phyloP scores from a whole-genome alignment of 169 alveolate genomes.

The Eimeria acervulina region DNA sequence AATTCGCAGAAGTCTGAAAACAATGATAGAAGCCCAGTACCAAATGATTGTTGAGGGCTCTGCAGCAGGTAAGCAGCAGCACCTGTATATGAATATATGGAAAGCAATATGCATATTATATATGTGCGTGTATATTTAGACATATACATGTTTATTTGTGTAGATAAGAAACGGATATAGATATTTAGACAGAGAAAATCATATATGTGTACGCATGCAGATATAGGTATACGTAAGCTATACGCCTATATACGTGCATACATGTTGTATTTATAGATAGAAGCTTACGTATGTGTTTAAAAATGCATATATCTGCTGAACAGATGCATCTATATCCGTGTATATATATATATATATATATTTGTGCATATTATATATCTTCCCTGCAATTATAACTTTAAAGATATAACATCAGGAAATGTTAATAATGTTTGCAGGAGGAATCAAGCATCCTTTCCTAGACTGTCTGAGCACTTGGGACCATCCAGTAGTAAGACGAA shows the following conservation, averaged over 20 bases:
- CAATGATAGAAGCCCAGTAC: slow-evolving; percentile 52
- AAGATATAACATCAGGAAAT: not conserved
- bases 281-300: too few relatives aligned
- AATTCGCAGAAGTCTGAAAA: slow-evolving; percentile 13
- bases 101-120: too few relatives aligned
- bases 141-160: too few relatives aligned
- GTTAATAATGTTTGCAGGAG: not conserved
- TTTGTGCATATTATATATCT: too few relatives aligned
- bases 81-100: not conserved
- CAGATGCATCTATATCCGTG: too few relatives aligned
- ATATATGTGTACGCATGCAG: too few relatives aligned
- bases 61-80: not conserved
- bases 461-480: slow-evolving; percentile 65
- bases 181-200: not conserved
- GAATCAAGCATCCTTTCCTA: not conserved
- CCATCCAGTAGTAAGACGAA: slow-evolving; percentile 43
- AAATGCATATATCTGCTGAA: too few relatives aligned
- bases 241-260: too few relatives aligned
- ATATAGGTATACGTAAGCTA: too few relatives aligned
- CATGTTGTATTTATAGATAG: too few relatives aligned
- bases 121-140: too few relatives aligned
- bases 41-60: not conserved
- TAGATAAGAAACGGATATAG: not conserved
- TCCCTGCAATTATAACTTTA: not conserved
- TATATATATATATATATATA: too few relatives aligned